These are phyloP conservation scores for Penicillium sp. DNA, from an alignment of 2,329 filamentous ascomycete species.

Conservation along the genomic window DNA sequence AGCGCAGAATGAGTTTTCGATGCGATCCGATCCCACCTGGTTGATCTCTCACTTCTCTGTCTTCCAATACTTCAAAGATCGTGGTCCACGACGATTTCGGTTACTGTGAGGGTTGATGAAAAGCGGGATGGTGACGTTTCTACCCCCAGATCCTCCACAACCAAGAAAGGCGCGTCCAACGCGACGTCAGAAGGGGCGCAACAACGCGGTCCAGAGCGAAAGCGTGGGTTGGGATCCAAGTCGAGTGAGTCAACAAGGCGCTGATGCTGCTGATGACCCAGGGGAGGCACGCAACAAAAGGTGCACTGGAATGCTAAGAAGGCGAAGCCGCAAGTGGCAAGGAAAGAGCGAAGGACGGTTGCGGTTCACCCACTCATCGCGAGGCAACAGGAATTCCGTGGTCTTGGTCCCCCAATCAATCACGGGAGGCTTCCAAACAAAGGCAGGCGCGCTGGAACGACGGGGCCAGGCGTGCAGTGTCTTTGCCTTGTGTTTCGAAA, in stretches of 20 bases:
- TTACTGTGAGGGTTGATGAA: neutral
- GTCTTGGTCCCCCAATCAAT: conserved; percentile 20
- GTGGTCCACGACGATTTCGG: neutral
- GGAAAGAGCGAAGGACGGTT: conserved; percentile 20
- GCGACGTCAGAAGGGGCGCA: conserved; percentile 7
- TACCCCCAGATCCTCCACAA: conserved; percentile 2
- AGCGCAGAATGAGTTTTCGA: conserved; percentile 19
- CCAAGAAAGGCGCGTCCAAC: conserved; percentile 4
- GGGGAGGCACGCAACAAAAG: conserved; percentile 14
- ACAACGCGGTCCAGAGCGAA: conserved; percentile 5
- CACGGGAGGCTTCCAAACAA: conserved; percentile 8
- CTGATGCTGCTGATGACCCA: neutral
- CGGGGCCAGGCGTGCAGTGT: neutral
- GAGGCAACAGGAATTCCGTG: conserved; percentile 21
- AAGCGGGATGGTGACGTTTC: neutral
- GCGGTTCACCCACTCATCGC: conserved; percentile 34
- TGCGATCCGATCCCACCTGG: conserved; percentile 11
- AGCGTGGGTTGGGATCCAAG: neutral
- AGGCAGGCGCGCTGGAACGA: neutral
- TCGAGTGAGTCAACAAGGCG: conserved; percentile 14
- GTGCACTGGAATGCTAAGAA: conserved; percentile 34
- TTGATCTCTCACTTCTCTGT: conserved; percentile 6
- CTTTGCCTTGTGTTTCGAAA: conserved; percentile 1
- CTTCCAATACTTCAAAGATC: neutral
- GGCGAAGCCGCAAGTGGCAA: conserved; percentile 25